These are phyloP conservation scores for Mucor sp. DNA, from an alignment of 371 early-diverging fungal genomes.

Conservation along the genomic window DNA sequence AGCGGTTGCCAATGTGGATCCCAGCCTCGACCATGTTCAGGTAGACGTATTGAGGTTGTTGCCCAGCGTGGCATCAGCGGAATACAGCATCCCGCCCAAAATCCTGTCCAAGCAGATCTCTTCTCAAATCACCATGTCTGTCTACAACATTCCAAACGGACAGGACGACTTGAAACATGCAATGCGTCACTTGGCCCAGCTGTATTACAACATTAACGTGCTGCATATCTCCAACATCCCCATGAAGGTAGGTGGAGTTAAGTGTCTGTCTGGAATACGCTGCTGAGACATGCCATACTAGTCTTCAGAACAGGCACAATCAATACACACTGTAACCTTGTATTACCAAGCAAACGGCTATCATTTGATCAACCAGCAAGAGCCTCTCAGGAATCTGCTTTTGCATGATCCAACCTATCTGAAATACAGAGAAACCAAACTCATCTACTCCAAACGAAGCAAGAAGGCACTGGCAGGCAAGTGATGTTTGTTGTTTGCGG, in stretches of 20 bases:
- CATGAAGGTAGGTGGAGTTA: constrained; percentile 22
- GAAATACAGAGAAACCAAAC: constrained; percentile 17
- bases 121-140: constrained; percentile 25
- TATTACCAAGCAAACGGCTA: constrained; percentile 28
- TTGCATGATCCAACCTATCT: constrained; percentile 24
- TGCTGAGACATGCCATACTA: neutral
- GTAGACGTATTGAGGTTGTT: constrained; percentile 26
- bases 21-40: constrained; percentile 20
- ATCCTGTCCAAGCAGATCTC: constrained; percentile 18
- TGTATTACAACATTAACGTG: constrained; percentile 30
- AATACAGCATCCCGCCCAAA: neutral
- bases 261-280: too few relatives aligned
- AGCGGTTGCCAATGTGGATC: constrained; percentile 1
- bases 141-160: constrained; percentile 36
- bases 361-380: constrained; percentile 24
- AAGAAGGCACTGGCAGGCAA: constrained; percentile 29
- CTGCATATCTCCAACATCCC: constrained; percentile 37
- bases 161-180: constrained; percentile 27
- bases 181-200: constrained; percentile 32
- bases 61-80: neutral
- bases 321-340: constrained; percentile 28
- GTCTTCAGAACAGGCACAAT: constrained; percentile 19
- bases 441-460: constrained; percentile 32
- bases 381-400: constrained; percentile 3
- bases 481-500: neutral